Evolutionary conservation across 805 yeast genomes (phyloP), one percentile per base, ranked within the genome.

Genomic region (Monosporozyma siamensis): DNA sequence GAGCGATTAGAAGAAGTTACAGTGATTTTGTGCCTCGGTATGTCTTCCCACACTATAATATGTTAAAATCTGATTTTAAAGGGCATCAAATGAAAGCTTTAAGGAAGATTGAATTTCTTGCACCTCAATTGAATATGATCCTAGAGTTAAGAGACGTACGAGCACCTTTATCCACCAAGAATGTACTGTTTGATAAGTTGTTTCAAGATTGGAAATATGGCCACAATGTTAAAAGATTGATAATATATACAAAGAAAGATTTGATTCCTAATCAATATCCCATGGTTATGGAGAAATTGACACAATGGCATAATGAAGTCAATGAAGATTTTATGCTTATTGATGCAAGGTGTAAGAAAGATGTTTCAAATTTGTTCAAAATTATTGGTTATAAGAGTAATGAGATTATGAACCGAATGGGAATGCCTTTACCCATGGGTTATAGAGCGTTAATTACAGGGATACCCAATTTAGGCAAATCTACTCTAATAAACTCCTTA

Each of bases 391-490:
- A 71, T 41, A 64, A 65, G 41, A 71, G 74, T 51, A 48, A 60
- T 22, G 48, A 57, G 4, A 66, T 46, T 21, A 42, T 47, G 18
- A 46, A 44, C 20, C 42, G 43, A 32, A 30, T 43, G 71, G 61
- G 59, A 15, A 86, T 90, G 0, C 75, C 80, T 1, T 94, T 95
- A 0, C 96, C 97, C 0, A 61, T 88, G 45, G 97, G 97, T 0
- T 66, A 83, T 38, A 64, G 88, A 18, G 61, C 84, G 44, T 68
- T 89, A 68, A 75, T 90, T 36, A 79, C 82, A 6, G 98, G 98
- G 0, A 84, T 92, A 92, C 98, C 98, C 1, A 92, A 92, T 58
- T 95, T 88, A n/a, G 98, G 98, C 0, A 92, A 92, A 61, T 83
- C 95, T 10, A 82, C 96, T 0, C 59, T 92, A 38, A 81, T 89